Conservation (phyloP, 1,139 yeast genomes). For the Debaryomycetaceae sp. region DNA sequence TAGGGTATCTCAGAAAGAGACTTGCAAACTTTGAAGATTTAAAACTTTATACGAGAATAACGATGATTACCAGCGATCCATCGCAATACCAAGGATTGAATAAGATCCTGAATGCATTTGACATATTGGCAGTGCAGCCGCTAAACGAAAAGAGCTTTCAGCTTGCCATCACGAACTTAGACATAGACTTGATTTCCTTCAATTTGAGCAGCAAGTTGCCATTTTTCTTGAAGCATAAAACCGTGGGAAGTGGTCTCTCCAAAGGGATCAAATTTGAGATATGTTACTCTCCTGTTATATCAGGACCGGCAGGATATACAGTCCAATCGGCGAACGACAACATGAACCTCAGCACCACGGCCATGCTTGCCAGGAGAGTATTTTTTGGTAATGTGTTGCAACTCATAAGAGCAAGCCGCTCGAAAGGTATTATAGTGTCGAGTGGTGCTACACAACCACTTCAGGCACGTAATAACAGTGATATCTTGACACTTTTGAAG, state of each 20-base stretch:
- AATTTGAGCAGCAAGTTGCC: slow-evolving; percentile 67
- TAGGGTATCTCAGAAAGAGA: slow-evolving; percentile 16
- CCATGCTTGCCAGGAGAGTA: slow-evolving; percentile 44
- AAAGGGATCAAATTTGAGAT: slow-evolving; percentile 84
- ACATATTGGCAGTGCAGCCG: slow-evolving; percentile 80
- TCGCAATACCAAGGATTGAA: slow-evolving; percentile 71
- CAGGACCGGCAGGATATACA: slow-evolving; percentile 37
- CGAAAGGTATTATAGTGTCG: slow-evolving; percentile 73
- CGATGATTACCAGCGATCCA: slow-evolving; percentile 73
- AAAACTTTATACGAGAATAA: slow-evolving; percentile 66
- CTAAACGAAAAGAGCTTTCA: slow-evolving; percentile 74
- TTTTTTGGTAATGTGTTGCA: slow-evolving; percentile 71
- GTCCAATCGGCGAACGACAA: slow-evolving; percentile 13
- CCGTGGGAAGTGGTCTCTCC: slow-evolving; percentile 77
- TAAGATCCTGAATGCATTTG: slow-evolving; percentile 62
- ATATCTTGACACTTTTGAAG: slow-evolving; percentile 62
- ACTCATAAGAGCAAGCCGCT: slow-evolving; percentile 77
- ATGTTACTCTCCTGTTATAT: slow-evolving; percentile 55
- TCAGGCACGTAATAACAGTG: slow-evolving; percentile 62
- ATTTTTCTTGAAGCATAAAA: slow-evolving; percentile 76
- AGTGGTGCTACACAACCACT: slow-evolving; percentile 67
- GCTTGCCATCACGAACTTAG: slow-evolving; percentile 67
- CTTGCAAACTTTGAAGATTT: slow-evolving; percentile 35
- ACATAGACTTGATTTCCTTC: slow-evolving; percentile 76
- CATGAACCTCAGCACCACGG: slow-evolving; percentile 13